Base-by-base conservation (phyloP, 495 filamentous ascomycete species). In the Hyaloscypha hepaticicola region DNA sequence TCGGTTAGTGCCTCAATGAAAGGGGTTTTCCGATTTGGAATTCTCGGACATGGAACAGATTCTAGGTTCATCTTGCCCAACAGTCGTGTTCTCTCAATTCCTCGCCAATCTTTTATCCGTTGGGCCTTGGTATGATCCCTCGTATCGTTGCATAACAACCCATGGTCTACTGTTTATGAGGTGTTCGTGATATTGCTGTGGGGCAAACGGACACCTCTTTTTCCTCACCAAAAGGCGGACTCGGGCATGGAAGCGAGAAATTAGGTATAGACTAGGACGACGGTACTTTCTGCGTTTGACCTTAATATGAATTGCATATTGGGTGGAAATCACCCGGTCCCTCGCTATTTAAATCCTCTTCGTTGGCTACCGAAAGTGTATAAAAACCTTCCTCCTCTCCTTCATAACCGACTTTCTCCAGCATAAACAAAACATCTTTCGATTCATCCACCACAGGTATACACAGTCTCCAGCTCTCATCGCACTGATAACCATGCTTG, bases 91-190 rank as follows among this genome's bases (percentile, higher is more conserved):
- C 29, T 16, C 58, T 33, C 27, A 16, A 6, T 24, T 45, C 12
- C 33, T 67, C 60, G 65, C 55, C 55, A 60, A 67, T 67, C 5
- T 24, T 67, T 67, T 67, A 67, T 59, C 65, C 65, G 65, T 62
- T 67, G 65, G 29, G 60, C 45, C 28, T 56, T 7, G 12, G 27
- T 11, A 28, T 59, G 27, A 31, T 29, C 34, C 33, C 60, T 67
- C 65, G 65, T 67, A 67, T 67, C 55, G 26, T 57, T 58, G 27
- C 60, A 27, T 63, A 33, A 55, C 55, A 58, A 11, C 24, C 65
- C 55, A 60, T 60, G 61, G 14, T 64, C 29, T 50, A n/a, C 60
- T 55, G 14, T 21, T 25, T 21, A 12, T 58, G 55, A 24, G 28
- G 26, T 38, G 25, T 50, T 29, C 51, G 22, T 22, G 7, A 67